These are phyloP conservation scores for Pseudoscleropodium purum DNA, from an alignment of 225 moss, liverwort and hornwort species.

Conservation along the genomic window DNA sequence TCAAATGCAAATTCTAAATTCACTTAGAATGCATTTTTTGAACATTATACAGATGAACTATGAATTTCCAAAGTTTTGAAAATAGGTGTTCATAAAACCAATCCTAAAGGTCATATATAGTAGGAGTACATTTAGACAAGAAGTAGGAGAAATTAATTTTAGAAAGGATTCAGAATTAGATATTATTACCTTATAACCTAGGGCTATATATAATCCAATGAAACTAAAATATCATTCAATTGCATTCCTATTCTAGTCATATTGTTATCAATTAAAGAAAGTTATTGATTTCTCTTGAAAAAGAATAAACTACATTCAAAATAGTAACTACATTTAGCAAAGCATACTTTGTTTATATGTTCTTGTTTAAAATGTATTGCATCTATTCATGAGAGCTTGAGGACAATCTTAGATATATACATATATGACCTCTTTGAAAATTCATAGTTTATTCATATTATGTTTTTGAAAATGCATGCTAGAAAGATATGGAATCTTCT, in stretches of 20 bases:
- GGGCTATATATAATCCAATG: background rate
- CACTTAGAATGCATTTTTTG: background rate
- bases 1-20: background rate
- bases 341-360: background rate
- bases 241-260: background rate
- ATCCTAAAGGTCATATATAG: background rate
- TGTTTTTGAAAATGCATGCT: background rate
- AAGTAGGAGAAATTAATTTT: accelerated
- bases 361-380: background rate
- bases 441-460: background rate
- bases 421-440: background rate
- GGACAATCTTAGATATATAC: background rate
- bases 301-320: background rate
- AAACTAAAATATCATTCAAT: background rate
- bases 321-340: background rate
- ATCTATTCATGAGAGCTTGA: background rate
- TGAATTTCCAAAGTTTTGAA: background rate
- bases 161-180: accelerated
- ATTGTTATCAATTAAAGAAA: background rate
- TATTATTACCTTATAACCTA: background rate
- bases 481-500: background rate
- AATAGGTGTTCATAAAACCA: accelerated
- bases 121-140: background rate
- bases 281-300: background rate
- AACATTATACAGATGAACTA: background rate